These are phyloP conservation scores for Phytophthora pseudosyringae DNA, from an alignment of 352 stramenopile genomes.

Conservation along the genomic window DNA sequence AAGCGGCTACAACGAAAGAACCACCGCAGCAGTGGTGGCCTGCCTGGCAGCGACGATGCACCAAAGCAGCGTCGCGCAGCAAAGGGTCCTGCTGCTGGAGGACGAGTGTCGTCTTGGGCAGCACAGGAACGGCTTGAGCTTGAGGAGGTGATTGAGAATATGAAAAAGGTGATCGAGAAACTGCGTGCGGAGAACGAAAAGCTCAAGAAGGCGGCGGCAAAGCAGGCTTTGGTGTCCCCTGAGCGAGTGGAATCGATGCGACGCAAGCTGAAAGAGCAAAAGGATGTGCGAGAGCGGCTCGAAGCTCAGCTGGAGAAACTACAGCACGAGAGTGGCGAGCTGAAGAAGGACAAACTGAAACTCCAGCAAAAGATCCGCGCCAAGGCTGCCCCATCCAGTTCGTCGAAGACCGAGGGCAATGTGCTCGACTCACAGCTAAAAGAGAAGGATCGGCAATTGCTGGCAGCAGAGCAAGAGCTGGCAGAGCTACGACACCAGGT, in stretches of 20 bases:
- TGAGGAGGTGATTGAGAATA: constrained; percentile 80
- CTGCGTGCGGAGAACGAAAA: constrained; percentile 76
- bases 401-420: constrained; percentile 22
- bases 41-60: constrained; percentile 11
- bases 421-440: constrained; percentile 30
- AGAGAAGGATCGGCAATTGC: constrained; percentile 32
- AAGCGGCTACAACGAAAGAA: constrained; percentile 58
- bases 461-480: constrained; percentile 25
- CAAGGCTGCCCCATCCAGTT: constrained; percentile 35
- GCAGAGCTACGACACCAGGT: constrained; percentile 26
- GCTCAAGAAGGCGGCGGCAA: constrained; percentile 41
- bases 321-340: constrained; percentile 40
- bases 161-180: constrained; percentile 87
- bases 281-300: constrained; percentile 47
- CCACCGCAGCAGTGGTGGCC: constrained; percentile 3
- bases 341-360: constrained; percentile 69
- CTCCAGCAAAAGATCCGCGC: constrained; percentile 71
- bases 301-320: constrained; percentile 51
- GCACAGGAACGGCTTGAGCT: constrained; percentile 60
- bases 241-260: constrained; percentile 53
- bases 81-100: constrained; percentile 13
- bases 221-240: constrained; percentile 39
- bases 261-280: constrained; percentile 54
- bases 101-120: constrained; percentile 21
- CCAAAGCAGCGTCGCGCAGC: constrained; percentile 8